A percentile compares a stretch with the other conserved stretches of the same genome.
These are phyloP conservation scores for Lepidopterella palustris DNA, from an alignment of 495 filamentous ascomycete species.

Conservation along the genomic window DNA sequence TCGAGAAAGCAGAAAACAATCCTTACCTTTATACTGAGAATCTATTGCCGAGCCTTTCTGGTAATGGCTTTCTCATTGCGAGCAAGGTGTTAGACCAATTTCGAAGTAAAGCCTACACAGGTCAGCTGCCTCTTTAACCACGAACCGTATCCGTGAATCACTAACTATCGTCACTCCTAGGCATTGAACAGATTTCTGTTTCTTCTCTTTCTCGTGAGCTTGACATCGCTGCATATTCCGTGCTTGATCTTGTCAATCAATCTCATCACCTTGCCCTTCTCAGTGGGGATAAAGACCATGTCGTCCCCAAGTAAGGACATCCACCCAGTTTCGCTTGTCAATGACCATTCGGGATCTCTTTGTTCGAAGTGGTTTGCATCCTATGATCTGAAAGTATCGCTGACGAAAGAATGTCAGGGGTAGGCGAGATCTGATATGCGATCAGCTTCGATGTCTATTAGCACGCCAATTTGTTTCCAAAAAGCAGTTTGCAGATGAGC, in stretches of 20 bases:
- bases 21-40: background rate
- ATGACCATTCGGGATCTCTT: no score
- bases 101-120: background rate
- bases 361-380: no score
- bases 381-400: no score
- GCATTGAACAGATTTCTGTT: constrained; percentile 8
- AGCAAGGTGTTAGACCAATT: background rate
- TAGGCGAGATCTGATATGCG: background rate
- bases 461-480: constrained; percentile 2
- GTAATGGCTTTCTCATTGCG: background rate
- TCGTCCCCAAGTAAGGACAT: constrained; percentile 13
- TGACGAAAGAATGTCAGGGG: background rate
- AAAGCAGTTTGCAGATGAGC: constrained; percentile 4
- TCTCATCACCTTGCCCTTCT: constrained; percentile 8
- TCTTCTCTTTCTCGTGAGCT: constrained; percentile 5
- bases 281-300: constrained; percentile 3
- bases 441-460: background rate
- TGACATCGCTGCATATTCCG: background rate
- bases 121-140: background rate
- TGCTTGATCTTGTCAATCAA: constrained; percentile 3
- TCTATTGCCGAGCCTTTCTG: background rate
- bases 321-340: background rate
- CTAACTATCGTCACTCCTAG: background rate
- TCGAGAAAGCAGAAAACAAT: background rate
- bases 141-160: background rate